Conservation (phyloP, 441 rosid species). For the Erodium moschatum region DNA sequence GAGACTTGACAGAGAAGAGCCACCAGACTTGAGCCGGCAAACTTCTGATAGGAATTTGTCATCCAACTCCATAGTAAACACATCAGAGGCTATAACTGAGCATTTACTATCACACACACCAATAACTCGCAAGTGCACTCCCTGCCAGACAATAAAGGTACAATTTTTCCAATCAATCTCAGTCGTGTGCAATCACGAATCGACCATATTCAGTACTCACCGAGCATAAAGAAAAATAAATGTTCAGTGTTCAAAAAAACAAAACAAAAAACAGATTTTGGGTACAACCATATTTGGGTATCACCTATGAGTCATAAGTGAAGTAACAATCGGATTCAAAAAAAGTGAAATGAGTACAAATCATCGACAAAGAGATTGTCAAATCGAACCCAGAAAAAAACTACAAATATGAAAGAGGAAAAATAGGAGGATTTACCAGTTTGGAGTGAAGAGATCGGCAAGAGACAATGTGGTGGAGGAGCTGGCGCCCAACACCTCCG, state of each 20-base stretch:
- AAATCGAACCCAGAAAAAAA: not conserved
- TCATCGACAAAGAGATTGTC: not conserved
- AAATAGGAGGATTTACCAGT: slow-evolving; percentile 30
- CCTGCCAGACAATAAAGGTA: slow-evolving; percentile 29
- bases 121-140: slow-evolving; percentile 60
- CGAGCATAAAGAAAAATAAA: not conserved
- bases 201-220: not conserved
- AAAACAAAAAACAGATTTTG: not conserved
- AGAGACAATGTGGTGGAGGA: slow-evolving; percentile 73
- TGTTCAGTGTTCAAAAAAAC: not conserved
- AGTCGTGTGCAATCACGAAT: not conserved
- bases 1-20: slow-evolving; percentile 42
- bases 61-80: slow-evolving; percentile 37
- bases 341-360: not conserved
- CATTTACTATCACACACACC: slow-evolving; percentile 77
- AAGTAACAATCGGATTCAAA: not conserved
- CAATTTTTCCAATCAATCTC: not conserved
- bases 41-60: slow-evolving; percentile 46
- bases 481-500: slow-evolving; percentile 85
- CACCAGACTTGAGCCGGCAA: slow-evolving; percentile 50
- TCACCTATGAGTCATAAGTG: not conserved
- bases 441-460: slow-evolving; percentile 72
- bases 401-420: not conserved
- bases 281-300: not conserved
- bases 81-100: slow-evolving; percentile 43